These are phyloP conservation scores for Incumbomyces lentus DNA, from an alignment of 2,329 filamentous ascomycete genomes.

Conservation along the genomic window DNA sequence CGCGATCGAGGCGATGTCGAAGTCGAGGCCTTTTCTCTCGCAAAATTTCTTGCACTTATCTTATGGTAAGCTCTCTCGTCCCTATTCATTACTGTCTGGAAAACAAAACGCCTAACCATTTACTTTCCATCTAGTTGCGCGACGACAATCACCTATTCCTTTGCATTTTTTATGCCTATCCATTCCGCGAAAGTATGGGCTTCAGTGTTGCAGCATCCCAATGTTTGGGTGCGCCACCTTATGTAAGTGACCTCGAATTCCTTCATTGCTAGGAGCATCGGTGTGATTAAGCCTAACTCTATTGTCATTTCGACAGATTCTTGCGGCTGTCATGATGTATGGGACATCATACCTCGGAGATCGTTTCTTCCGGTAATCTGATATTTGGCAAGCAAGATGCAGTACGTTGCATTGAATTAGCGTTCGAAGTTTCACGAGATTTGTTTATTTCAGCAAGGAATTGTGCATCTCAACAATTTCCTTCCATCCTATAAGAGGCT, in stretches of 20 bases:
- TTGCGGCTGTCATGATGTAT: slow-evolving; percentile 52
- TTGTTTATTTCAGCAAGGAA: too few species aligned
- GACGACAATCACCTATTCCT: slow-evolving; percentile 63
- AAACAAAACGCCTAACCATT: not conserved
- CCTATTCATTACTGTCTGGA: not conserved
- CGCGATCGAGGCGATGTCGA: slow-evolving; percentile 44
- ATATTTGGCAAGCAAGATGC: too few species aligned
- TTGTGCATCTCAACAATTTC: too few species aligned
- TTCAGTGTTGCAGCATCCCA: slow-evolving; percentile 56
- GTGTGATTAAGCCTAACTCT: too few species aligned
- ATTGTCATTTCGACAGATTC: slow-evolving; percentile 16
- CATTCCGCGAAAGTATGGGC: slow-evolving; percentile 51
- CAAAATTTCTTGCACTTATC: slow-evolving; percentile 41
- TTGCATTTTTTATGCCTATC: slow-evolving; percentile 70
- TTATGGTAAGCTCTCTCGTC: slow-evolving; percentile 23
- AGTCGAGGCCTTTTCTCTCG: slow-evolving; percentile 37
- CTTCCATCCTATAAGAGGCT: too few species aligned
- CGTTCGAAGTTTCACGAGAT: too few species aligned
- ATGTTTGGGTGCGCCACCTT: slow-evolving; percentile 62
- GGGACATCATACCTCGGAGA: slow-evolving; percentile 54
- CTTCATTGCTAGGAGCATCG: too few species aligned
- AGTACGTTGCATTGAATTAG: too few species aligned
- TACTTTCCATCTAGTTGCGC: slow-evolving; percentile 32
- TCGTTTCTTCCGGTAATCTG: too few species aligned
- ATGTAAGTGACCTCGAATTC: slow-evolving; percentile 27